phyloP scores from a whole-genome alignment of 805 yeast genomes.

The Metschnikowia chrysomelidarum region DNA sequence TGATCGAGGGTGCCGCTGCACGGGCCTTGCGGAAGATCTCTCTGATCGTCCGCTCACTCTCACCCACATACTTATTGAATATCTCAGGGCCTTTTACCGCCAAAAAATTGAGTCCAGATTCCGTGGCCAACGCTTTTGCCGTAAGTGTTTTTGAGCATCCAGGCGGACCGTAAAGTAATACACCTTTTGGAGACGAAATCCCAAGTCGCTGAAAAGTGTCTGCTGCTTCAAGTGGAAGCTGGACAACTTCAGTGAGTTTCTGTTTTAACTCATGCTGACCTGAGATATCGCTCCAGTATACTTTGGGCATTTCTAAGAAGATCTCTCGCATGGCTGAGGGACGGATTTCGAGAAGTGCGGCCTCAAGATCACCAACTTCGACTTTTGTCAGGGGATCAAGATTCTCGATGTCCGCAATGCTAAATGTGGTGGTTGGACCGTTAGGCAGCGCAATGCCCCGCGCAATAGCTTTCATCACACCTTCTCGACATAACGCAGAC shows the following conservation, averaged over 20 bases:
- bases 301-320: constrained; percentile 90
- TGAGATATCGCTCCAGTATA: constrained; percentile 91
- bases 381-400: constrained; percentile 44
- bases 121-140: constrained; percentile 98
- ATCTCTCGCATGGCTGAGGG: constrained; percentile 98
- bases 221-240: constrained; percentile 81
- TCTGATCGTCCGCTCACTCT: constrained; percentile 88
- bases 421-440: constrained; percentile 4
- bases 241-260: constrained; percentile 85
- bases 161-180: constrained; percentile 94
- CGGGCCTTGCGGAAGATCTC: constrained; percentile 92
- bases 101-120: constrained; percentile 92
- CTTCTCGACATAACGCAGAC: constrained; percentile 81
- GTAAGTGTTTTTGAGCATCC: constrained; percentile 97
- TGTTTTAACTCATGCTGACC: constrained; percentile 85
- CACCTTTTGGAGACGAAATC: constrained; percentile 88
- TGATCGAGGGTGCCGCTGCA: constrained; percentile 90
- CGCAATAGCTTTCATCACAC: constrained; percentile 80
- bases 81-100: constrained; percentile 96
- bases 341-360: constrained; percentile 73
- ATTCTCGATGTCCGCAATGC: constrained; percentile 2
- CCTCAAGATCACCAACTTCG: constrained; percentile 55
- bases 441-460: constrained; percentile 40
- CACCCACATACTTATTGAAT: constrained; percentile 93
- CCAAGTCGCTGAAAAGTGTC: constrained; percentile 77